phyloP scores from a whole-genome alignment of 352 stramenopile species.

The Peronospora destructor region DNA sequence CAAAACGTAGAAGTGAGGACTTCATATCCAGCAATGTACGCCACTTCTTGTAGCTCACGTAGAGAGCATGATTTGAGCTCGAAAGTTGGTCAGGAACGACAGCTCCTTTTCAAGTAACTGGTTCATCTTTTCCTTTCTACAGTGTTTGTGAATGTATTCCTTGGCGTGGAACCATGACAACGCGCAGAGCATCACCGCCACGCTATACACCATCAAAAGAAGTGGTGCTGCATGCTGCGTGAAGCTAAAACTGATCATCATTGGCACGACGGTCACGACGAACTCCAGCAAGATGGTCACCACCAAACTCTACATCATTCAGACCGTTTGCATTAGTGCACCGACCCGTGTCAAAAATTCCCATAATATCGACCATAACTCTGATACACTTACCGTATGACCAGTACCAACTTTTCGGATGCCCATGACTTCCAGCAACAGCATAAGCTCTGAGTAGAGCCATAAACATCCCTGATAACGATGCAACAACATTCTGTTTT shows the following conservation, averaged over 20 bases:
- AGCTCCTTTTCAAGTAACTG: slow-evolving; percentile 64
- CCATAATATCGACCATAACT: not conserved
- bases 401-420: slow-evolving; percentile 42
- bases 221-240: slow-evolving; percentile 53
- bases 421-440: slow-evolving; percentile 64
- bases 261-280: slow-evolving; percentile 54
- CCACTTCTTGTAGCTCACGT: slow-evolving; percentile 37
- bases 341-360: not conserved
- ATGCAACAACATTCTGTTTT: slow-evolving; percentile 19
- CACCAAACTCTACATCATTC: slow-evolving; percentile 32
- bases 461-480: slow-evolving; percentile 56
- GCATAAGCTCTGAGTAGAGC: slow-evolving; percentile 78
- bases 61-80: slow-evolving; percentile 74
- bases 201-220: slow-evolving; percentile 47
- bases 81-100: slow-evolving; percentile 73
- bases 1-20: not conserved
- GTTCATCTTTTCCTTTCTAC: slow-evolving; percentile 78
- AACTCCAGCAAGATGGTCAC: slow-evolving; percentile 66
- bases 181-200: slow-evolving; percentile 40
- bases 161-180: slow-evolving; percentile 69
- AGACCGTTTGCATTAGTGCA: not conserved
- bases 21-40: not conserved
- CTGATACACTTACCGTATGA: slow-evolving; percentile 35
- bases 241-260: slow-evolving; percentile 65
- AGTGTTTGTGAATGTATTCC: slow-evolving; percentile 70